Base-by-base conservation (phyloP, 2,329 filamentous ascomycete genomes). In the Neofusicoccum sp. region DNA sequence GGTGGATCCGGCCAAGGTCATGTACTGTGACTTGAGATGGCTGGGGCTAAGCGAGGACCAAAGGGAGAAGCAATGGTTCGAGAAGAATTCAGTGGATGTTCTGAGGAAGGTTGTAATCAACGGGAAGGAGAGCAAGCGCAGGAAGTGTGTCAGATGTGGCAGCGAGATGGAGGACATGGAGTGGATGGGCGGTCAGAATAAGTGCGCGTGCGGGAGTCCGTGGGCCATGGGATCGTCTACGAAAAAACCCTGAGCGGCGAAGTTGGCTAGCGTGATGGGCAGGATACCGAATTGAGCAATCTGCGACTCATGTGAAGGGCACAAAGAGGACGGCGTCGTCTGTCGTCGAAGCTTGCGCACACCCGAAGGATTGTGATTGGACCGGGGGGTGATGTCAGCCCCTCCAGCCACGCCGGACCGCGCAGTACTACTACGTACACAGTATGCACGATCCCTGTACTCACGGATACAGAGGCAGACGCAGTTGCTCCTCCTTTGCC, bases 11-110 rank as follows among this genome's bases (percentile, higher is more conserved):
- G 83, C 87, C 8, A 82, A 82, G 63, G 79, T 96, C 51, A 90
- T 89, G 75, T 89, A 91, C 73, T 84, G 85, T 51, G 85, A 95
- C 70, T 90, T 87, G 60, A 80, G 80, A 51, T 83, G 90, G 70
- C 79, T 95, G 9, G 88, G 89, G 4, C 78, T 91, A 12, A 81
- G 83, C 8, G 82, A 87, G 58, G 84, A 87, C 62, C 74, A 75
- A 12, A 76, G 77, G 16, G 83, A 81, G 4, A 84, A 86, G 64
- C 74, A 81, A 8, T 90, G 88, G 72, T 84, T 83, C 63, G 80
- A 81, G n/a, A 77, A 79, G 31, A 81, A 86, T 68, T 80, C 88
- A 26, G 78, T 82, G 7, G 85, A 86, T 68, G 79, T 84, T 30
- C 73, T 86, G 36, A 80, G 81, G 69, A 86, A 82, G 75, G 73